These are phyloP conservation scores for Arabis alpina DNA, from an alignment of 345 rosid species.

Conservation along the genomic window DNA sequence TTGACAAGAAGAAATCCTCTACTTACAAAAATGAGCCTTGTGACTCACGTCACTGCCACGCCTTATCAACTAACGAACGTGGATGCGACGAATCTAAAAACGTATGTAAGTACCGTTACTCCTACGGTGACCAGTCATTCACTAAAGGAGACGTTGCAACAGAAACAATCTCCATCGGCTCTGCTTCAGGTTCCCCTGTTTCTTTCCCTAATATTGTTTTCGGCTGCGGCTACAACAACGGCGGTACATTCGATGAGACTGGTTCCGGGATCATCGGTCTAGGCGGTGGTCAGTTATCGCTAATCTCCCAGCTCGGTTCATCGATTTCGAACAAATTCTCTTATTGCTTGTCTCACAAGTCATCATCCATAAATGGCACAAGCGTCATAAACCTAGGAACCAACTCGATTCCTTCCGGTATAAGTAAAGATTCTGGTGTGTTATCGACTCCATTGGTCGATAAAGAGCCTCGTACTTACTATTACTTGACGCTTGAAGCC, in stretches of 20 bases:
- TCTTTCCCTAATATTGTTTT: constrained; percentile 42
- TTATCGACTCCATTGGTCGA: constrained; percentile 53
- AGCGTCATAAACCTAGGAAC: constrained; percentile 62
- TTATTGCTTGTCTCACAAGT: constrained; percentile 58
- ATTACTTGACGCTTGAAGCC: constrained; percentile 49
- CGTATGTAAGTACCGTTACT: constrained; percentile 41
- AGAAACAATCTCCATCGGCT: constrained; percentile 52
- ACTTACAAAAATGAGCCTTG: constrained; percentile 47
- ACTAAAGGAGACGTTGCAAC: constrained; percentile 51
- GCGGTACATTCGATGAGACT: constrained; percentile 45
- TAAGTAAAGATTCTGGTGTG: constrained; percentile 20
- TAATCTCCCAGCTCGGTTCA: constrained; percentile 54
- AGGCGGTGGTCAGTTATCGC: constrained; percentile 58
- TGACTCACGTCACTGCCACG: constrained; percentile 43
- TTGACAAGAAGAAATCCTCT: constrained; percentile 58
- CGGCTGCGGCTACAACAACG: constrained; percentile 62
- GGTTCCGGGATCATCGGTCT: constrained; percentile 66
- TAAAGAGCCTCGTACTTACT: constrained; percentile 50
- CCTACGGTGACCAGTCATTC: constrained; percentile 49
- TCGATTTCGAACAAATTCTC: constrained; percentile 59
- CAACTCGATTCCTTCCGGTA: constrained; percentile 51
- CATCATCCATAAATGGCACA: constrained; percentile 28
- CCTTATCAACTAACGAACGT: constrained; percentile 25
- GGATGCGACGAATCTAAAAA: constrained; percentile 19
- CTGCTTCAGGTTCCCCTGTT: constrained; percentile 47